These are phyloP conservation scores for Striga hermonthica DNA, from an alignment of 305 asterid genomes.

Conservation along the genomic window DNA sequence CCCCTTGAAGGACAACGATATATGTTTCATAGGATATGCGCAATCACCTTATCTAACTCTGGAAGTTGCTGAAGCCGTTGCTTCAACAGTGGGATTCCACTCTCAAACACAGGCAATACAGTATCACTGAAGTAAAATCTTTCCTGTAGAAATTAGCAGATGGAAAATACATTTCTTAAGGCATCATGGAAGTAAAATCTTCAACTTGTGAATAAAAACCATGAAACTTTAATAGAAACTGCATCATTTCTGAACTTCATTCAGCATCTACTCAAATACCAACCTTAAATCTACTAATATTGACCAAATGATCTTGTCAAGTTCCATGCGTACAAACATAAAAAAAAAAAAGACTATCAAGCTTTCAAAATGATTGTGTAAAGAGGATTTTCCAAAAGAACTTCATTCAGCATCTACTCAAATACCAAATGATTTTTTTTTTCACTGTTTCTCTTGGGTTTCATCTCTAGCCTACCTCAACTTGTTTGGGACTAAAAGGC, in stretches of 20 bases:
- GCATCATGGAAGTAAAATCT: slow-evolving; percentile 90
- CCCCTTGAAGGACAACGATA: slow-evolving; percentile 1
- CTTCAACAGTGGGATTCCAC: slow-evolving; percentile 88
- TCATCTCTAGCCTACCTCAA: too few species aligned
- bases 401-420: too few species aligned
- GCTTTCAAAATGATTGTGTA: neutral
- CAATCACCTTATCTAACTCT: slow-evolving; percentile 58
- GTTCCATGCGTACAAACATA: neutral
- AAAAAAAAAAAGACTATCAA: neutral
- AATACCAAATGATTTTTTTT: too few species aligned
- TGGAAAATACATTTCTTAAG: slow-evolving; percentile 13
- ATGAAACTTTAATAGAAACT: neutral
- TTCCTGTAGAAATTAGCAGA: slow-evolving; percentile 59
- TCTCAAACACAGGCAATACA: slow-evolving; percentile 89
- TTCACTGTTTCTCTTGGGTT: too few species aligned
- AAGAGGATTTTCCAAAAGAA: neutral
- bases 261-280: neutral
- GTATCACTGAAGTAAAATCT: slow-evolving; percentile 91
- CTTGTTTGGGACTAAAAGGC: too few species aligned
- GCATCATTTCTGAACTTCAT: neutral
- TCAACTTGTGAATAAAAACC: slow-evolving; percentile 39
- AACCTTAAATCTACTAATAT: neutral
- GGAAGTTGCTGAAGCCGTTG: slow-evolving; percentile 83
- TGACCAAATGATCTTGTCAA: neutral
- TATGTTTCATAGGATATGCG: slow-evolving; percentile 18